Evolutionary conservation across 441 rosid genomes (phyloP).

Genomic region (Flueggea neowawraea): DNA sequence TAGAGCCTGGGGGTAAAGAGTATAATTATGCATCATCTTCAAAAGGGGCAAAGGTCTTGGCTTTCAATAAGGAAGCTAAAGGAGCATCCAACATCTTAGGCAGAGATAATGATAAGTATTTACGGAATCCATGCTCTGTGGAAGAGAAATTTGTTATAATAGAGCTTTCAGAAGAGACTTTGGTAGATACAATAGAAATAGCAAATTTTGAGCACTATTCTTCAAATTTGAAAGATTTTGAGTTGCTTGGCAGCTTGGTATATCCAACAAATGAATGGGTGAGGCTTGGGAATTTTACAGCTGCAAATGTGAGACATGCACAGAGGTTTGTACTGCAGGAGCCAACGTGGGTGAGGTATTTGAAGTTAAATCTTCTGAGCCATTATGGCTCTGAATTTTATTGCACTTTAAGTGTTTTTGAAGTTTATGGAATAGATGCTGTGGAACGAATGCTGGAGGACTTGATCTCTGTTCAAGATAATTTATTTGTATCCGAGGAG

Average conservation of each 20-base stretch:
- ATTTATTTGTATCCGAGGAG: constrained; percentile 38
- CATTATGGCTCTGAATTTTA: constrained; percentile 91
- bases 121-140: constrained; percentile 90
- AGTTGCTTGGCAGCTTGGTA: constrained; percentile 71
- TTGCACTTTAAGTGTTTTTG: constrained; percentile 78
- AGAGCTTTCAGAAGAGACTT: constrained; percentile 95
- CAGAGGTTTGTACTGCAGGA: constrained; percentile 63
- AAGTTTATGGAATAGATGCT: constrained; percentile 92
- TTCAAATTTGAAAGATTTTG: constrained; percentile 79
- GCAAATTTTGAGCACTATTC: constrained; percentile 96
- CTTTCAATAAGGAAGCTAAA: constrained; percentile 86
- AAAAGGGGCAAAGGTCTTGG: constrained; percentile 86
- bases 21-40: constrained; percentile 89
- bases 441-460: constrained; percentile 91
- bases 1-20: constrained; percentile 87
- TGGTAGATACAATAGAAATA: constrained; percentile 73
- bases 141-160: constrained; percentile 78
- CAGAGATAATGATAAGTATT: constrained; percentile 89
- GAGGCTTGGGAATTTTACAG: constrained; percentile 76
- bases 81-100: constrained; percentile 77
- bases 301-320: constrained; percentile 70
- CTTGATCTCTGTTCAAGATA: constrained; percentile 68
- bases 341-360: constrained; percentile 84
- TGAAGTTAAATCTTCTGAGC: constrained; percentile 66
- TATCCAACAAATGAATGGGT: constrained; percentile 80